These are phyloP conservation scores for Mentha longifolia DNA, from an alignment of 257 asterid species.

Conservation along the genomic window DNA sequence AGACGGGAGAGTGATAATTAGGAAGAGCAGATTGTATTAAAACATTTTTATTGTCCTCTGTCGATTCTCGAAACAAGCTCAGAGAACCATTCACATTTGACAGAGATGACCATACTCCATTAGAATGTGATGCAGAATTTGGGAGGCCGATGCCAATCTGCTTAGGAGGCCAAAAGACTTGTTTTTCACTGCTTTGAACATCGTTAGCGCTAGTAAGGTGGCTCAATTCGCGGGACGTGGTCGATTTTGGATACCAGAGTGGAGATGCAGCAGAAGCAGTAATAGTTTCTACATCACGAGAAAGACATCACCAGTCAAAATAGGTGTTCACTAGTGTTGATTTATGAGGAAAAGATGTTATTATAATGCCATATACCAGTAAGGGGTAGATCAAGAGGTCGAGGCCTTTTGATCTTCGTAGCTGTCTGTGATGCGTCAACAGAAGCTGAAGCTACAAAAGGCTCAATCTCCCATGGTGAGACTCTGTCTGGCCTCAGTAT, in stretches of 20 bases:
- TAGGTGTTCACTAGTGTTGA: background rate
- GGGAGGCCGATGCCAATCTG: conserved; percentile 41
- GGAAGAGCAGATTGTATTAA: conserved; percentile 33
- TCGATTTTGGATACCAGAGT: conserved; percentile 48
- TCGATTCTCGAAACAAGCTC: conserved; percentile 47
- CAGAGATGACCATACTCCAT: conserved; percentile 45
- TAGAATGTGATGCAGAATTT: conserved; percentile 31
- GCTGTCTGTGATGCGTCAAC: conserved; percentile 50
- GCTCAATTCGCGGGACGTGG: conserved; percentile 43
- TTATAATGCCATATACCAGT: conserved; percentile 42
- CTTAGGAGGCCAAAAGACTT: conserved; percentile 54
- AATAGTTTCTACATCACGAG: conserved; percentile 41
- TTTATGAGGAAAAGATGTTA: conserved; percentile 5
- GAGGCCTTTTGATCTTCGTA: conserved; percentile 62
- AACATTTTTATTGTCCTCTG: conserved; percentile 45
- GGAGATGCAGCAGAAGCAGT: conserved; percentile 47
- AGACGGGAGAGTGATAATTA: conserved; percentile 53
- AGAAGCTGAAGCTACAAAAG: conserved; percentile 61
- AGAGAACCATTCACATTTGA: conserved; percentile 42
- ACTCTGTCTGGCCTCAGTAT: conserved; percentile 67
- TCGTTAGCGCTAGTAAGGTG: conserved; percentile 42
- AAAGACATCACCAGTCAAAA: conserved; percentile 21
- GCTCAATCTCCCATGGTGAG: conserved; percentile 89
- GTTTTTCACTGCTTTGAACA: conserved; percentile 42
- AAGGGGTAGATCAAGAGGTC: conserved; percentile 62